Conservation (phyloP, 805 yeast genomes). For the Metschnikowia proteae region DNA sequence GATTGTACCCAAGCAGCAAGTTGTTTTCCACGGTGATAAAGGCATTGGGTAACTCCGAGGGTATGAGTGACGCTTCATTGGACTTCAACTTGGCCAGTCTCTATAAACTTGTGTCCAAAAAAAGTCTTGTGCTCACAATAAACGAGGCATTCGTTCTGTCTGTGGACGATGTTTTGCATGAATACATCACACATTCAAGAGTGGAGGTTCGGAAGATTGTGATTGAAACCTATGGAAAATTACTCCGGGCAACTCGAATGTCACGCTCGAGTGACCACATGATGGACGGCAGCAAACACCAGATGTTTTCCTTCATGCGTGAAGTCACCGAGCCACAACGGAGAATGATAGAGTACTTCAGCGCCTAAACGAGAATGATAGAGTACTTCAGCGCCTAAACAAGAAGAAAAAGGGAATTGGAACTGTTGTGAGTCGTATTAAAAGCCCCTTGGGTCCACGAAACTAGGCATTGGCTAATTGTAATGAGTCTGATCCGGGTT, state of each 20-base stretch:
- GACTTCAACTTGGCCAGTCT: constrained; percentile 26
- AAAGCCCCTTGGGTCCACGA: background rate
- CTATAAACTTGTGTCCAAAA: constrained; percentile 22
- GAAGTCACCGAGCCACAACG: constrained; percentile 38
- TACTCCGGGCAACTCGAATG: constrained; percentile 21
- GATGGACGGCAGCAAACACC: background rate
- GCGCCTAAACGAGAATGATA: constrained; percentile 26
- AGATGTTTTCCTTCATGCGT: background rate
- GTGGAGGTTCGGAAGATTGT: constrained; percentile 38
- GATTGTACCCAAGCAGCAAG: constrained; percentile 23
- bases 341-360: constrained; percentile 47
- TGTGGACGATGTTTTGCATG: constrained; percentile 29
- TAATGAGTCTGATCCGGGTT: constrained; percentile 1
- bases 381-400: constrained; percentile 37
- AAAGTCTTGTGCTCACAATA: constrained; percentile 18
- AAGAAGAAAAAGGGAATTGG: background rate
- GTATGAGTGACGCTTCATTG: constrained; percentile 6
- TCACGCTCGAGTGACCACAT: background rate
- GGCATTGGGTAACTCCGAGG: constrained; percentile 12
- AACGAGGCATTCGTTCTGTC: constrained; percentile 17
- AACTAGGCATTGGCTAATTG: background rate
- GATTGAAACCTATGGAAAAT: constrained; percentile 36
- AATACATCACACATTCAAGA: constrained; percentile 25
- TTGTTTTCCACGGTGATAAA: constrained; percentile 16
- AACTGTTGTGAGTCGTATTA: background rate